Base-by-base conservation (phyloP, 441 rosid species). In the Populus tomentosa region DNA sequence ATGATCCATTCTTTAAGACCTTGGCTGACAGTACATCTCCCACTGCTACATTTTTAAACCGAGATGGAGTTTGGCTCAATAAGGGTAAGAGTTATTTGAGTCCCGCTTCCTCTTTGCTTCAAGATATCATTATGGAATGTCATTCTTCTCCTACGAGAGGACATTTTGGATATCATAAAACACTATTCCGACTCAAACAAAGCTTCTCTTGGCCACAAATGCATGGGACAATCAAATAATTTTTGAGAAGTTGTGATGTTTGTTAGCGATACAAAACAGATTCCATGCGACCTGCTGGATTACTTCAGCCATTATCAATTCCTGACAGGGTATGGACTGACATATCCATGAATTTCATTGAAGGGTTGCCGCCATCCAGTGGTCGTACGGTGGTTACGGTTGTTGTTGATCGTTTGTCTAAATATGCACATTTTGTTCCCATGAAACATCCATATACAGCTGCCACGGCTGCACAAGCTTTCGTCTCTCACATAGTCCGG, bases 371-470 rank as follows among this genome's bases (percentile, higher is more conserved):
- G 0, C 5, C 24, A 30, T 59, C 23, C 0, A 61, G 10, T n/a
- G 69, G 76, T 24, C 0, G 23, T 8, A 26, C 33, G 0, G 30
- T 73, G 5, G 18, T 73, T 0, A 33, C 35, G 56, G 70, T 64
- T 0, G 16, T 62, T 61, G 69, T 73, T 3, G 76, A 73, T 62
- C 69, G 69, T 1, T 0, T 73, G 10, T 30, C 56, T 0, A 73
- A 73, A n/a, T 73, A 73, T 18, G 30, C 69, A 2, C 33, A 73
- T 35, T 62, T 73, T 10, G 9, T 73, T 32, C 76, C 23, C 16
- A 23, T 73, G 16, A 20, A 23, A 3, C 76, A 62, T 38, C 69
- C 56, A 0, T 73, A 9, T 64, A 73, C 21, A 0, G 21, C 59
- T 5, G 3, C 6, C 11, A 23, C 7, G 0, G 35, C 63, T 4